These are phyloP conservation scores for Scalesia atractyloides DNA, from an alignment of 129 eudicot genomes.

Conservation along the genomic window DNA sequence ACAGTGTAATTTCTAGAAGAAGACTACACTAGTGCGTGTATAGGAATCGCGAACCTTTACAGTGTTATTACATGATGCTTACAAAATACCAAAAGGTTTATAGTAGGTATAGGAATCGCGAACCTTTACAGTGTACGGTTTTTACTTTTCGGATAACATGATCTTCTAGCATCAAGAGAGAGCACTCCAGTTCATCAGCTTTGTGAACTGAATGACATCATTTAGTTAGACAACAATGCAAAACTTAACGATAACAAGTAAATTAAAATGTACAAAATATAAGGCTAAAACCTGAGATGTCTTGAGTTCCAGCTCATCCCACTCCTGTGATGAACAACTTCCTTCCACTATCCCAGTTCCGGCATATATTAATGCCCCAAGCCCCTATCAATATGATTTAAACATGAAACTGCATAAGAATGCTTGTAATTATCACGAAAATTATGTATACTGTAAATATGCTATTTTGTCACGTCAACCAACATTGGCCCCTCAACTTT, in stretches of 20 bases:
- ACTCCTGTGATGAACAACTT: slow-evolving; percentile 75
- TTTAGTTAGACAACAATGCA: background rate
- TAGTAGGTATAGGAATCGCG: slow-evolving; percentile 19
- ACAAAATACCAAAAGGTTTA: slow-evolving; percentile 20
- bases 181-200: slow-evolving; percentile 71
- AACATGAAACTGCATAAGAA: slow-evolving; percentile 8
- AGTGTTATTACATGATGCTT: background rate
- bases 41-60: too few relatives aligned
- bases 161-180: slow-evolving; percentile 43
- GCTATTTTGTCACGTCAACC: too few relatives aligned
- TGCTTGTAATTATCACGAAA: background rate
- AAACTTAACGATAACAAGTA: background rate
- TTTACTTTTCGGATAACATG: slow-evolving; percentile 27
- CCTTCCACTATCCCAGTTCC: slow-evolving; percentile 97
- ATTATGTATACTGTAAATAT: too few relatives aligned
- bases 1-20: slow-evolving; percentile 5
- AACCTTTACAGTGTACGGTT: slow-evolving; percentile 37
- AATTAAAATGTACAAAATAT: background rate
- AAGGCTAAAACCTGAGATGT: slow-evolving; percentile 76
- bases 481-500: too few relatives aligned
- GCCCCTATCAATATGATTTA: slow-evolving; percentile 45
- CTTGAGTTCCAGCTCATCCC: slow-evolving; percentile 95
- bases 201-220: slow-evolving; percentile 56
- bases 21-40: too few relatives aligned
- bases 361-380: slow-evolving; percentile 90